Percentiles rank a stretch among this genome's conserved stretches.
phyloP scores from a whole-genome alignment of 441 rosid species.

The Syzygium malaccense region DNA sequence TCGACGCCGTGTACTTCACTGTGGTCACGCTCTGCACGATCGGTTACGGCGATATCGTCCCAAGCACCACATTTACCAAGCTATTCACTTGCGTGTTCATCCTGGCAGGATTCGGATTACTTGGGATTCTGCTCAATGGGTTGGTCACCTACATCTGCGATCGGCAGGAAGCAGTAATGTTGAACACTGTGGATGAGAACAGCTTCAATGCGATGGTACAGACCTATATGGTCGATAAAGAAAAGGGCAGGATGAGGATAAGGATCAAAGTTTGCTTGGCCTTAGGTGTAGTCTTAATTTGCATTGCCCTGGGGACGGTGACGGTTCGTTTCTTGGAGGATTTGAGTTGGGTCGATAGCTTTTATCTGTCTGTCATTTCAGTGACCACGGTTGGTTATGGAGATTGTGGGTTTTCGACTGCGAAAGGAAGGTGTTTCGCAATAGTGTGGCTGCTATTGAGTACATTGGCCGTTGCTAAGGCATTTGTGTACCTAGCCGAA shows the following conservation, averaged over 20 bases:
- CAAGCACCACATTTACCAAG: conserved; percentile 49
- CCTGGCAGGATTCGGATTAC: conserved; percentile 53
- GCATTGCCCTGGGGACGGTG: conserved; percentile 44
- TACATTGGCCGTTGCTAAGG: conserved; percentile 60
- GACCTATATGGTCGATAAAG: conserved; percentile 45
- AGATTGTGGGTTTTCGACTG: conserved; percentile 40
- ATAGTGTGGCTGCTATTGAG: conserved; percentile 51
- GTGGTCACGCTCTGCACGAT: conserved; percentile 68
- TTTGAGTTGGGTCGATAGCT: conserved; percentile 51
- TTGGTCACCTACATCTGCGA: conserved; percentile 61
- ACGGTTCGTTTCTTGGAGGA: conserved; percentile 35
- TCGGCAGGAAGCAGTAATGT: conserved; percentile 45
- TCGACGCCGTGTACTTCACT: conserved; percentile 57
- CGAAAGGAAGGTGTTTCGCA: conserved; percentile 53
- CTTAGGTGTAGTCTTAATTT: conserved; percentile 32
- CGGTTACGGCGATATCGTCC: conserved; percentile 66
- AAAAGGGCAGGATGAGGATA: conserved; percentile 68
- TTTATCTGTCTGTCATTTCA: conserved; percentile 60
- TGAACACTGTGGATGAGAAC: conserved; percentile 48
- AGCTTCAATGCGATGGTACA: conserved; percentile 32
- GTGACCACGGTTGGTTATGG: conserved; percentile 76
- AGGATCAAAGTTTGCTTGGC: conserved; percentile 52
- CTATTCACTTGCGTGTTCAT: conserved; percentile 48
- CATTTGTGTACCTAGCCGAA: conserved; percentile 50
- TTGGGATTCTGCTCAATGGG: conserved; percentile 53